Evolutionary conservation across 805 yeast species (phyloP).

Genomic region (Dipodascopsis tothii): DNA sequence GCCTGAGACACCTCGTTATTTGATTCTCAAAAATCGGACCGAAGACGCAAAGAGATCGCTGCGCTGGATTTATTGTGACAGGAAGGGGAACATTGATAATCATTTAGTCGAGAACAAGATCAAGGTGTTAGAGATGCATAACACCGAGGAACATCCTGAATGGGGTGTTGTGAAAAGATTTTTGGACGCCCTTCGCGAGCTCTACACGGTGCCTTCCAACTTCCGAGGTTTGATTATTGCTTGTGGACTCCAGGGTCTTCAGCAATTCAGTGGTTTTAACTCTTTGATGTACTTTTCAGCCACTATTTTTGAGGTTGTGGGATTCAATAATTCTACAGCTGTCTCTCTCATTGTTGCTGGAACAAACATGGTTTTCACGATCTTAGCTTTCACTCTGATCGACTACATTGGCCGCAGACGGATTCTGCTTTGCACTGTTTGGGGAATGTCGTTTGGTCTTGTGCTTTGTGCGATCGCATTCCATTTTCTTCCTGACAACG

Average conservation of each 20-base stretch:
- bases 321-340: constrained; percentile 84
- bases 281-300: constrained; percentile 92
- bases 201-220: constrained; percentile 45
- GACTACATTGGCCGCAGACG: constrained; percentile 84
- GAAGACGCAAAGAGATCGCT: constrained; percentile 65
- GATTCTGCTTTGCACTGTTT: constrained; percentile 70
- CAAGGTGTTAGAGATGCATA: constrained; percentile 43
- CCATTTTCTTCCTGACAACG: constrained; percentile 66
- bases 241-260: constrained; percentile 91
- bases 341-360: constrained; percentile 91
- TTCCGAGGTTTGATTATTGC: constrained; percentile 83
- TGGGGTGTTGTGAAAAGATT: constrained; percentile 16
- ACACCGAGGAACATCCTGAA: constrained; percentile 17
- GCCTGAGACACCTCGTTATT: constrained; percentile 93
- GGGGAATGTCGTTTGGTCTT: constrained; percentile 73
- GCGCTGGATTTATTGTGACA: constrained; percentile 44
- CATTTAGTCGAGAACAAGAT: constrained; percentile 60
- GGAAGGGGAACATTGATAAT: constrained; percentile 46
- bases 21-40: constrained; percentile 60
- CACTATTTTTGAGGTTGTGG: constrained; percentile 85
- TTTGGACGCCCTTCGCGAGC: constrained; percentile 29
- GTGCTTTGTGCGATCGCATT: constrained; percentile 82
- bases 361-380: constrained; percentile 83
- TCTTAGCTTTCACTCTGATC: constrained; percentile 76
- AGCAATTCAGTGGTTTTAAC: constrained; percentile 94